A percentile compares a stretch with the other conserved stretches of the same genome.
Conservation (phyloP, 2,329 filamentous ascomycete species). For the Microthyrium microscopicum region DNA sequence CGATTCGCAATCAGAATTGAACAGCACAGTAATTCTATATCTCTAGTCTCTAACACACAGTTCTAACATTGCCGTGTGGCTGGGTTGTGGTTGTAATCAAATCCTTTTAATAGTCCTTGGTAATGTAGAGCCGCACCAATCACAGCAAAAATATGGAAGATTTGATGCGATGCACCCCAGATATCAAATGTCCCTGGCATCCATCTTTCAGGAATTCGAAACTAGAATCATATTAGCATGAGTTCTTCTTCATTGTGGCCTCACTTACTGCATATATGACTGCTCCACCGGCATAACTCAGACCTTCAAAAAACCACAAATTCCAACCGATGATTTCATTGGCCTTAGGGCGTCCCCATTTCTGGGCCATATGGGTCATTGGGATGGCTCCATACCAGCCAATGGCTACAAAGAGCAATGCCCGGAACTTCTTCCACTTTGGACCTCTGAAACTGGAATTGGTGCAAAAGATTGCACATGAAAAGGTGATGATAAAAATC, state of each 20-base stretch:
- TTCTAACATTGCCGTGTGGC: too few species aligned
- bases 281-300: constrained; percentile 68
- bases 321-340: constrained; percentile 2
- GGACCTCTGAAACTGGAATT: not conserved
- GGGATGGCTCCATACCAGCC: not conserved
- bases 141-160: constrained; percentile 74
- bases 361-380: constrained; percentile 38
- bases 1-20: too few species aligned
- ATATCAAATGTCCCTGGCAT: constrained; percentile 64
- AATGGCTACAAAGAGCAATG: not conserved
- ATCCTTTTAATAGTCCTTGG: constrained; percentile 58
- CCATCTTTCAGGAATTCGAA: constrained; percentile 61
- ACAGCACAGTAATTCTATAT: too few species aligned
- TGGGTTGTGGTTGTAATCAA: constrained; percentile 66
- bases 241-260: not conserved
- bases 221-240: constrained; percentile 24
- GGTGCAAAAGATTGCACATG: constrained; percentile 4
- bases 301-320: constrained; percentile 46
- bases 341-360: constrained; percentile 1
- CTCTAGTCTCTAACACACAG: too few species aligned
- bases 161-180: constrained; percentile 75
- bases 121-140: constrained; percentile 62
- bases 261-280: constrained; percentile 59
- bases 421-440: constrained; percentile 1
- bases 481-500: constrained; percentile 1